phyloP scores from a whole-genome alignment of 2,329 filamentous ascomycete species.

The Torrubiellomyces zombiae region DNA sequence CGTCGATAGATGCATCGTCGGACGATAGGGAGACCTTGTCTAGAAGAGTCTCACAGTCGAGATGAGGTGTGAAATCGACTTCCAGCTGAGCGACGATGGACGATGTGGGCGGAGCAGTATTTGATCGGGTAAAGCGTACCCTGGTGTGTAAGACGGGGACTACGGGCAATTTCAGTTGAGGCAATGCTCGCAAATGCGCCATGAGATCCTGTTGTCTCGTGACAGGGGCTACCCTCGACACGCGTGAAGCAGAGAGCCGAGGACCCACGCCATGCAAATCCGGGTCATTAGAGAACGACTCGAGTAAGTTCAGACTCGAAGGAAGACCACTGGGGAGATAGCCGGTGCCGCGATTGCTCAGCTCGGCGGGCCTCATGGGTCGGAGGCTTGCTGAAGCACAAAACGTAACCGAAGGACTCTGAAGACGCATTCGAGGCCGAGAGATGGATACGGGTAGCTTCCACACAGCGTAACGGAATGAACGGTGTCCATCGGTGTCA shows the following conservation, averaged over 20 bases:
- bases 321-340: constrained; percentile 56
- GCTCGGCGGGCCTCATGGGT: constrained; percentile 21
- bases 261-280: constrained; percentile 44
- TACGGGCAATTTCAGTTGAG: constrained; percentile 45
- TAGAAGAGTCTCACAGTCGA: constrained; percentile 49
- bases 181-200: constrained; percentile 47
- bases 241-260: constrained; percentile 54
- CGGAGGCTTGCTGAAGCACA: constrained; percentile 42
- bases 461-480: constrained; percentile 40
- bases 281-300: constrained; percentile 52
- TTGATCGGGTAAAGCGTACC: constrained; percentile 53
- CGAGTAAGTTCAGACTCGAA: constrained; percentile 59
- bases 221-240: constrained; percentile 56
- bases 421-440: constrained; percentile 46
- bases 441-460: constrained; percentile 40
- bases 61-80: constrained; percentile 55
- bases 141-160: constrained; percentile 56
- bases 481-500: constrained; percentile 11
- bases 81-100: constrained; percentile 56
- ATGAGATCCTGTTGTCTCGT: constrained; percentile 44
- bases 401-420: constrained; percentile 51
- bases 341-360: constrained; percentile 26
- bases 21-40: constrained; percentile 41
- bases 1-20: constrained; percentile 39
- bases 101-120: constrained; percentile 37